Conservation (phyloP, 345 rosid species). For the Conringia planisiliqua region DNA sequence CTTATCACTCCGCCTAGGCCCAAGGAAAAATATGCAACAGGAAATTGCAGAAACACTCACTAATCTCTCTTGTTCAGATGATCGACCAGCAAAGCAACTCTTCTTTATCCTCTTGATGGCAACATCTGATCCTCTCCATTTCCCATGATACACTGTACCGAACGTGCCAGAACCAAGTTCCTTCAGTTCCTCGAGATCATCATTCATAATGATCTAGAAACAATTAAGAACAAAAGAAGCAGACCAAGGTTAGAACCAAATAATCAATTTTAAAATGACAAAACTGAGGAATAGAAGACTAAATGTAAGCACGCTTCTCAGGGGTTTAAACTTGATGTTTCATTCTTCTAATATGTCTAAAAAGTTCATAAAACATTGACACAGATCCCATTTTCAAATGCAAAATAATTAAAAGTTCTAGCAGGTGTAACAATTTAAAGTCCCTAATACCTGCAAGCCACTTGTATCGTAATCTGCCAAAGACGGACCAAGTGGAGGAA, state of each 20-base stretch:
- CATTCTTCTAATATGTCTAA: neutral
- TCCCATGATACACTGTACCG: constrained; percentile 98
- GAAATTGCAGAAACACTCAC: constrained; percentile 42
- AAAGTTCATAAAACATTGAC: neutral
- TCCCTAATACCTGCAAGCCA: constrained; percentile 66
- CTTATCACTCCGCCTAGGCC: neutral
- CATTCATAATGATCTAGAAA: constrained; percentile 73
- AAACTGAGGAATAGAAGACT: neutral
- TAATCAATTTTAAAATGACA: neutral
- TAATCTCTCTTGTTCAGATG: constrained; percentile 94
- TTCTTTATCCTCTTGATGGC: constrained; percentile 94
- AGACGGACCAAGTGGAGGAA: constrained; percentile 55
- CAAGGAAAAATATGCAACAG: neutral
- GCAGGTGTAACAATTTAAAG: neutral
- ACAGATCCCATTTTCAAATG: neutral
- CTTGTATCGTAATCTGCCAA: constrained; percentile 53
- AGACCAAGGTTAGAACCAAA: neutral
- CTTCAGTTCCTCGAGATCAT: constrained; percentile 90
- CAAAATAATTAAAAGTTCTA: neutral
- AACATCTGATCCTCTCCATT: constrained; percentile 98
- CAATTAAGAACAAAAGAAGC: neutral
- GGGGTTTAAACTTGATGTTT: neutral
- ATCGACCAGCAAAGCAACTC: constrained; percentile 87
- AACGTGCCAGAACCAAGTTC: constrained; percentile 97
- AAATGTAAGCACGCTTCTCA: neutral